Conservation (phyloP, 192 early-diverging fungal genomes). For the Linnemannia zychae region DNA sequence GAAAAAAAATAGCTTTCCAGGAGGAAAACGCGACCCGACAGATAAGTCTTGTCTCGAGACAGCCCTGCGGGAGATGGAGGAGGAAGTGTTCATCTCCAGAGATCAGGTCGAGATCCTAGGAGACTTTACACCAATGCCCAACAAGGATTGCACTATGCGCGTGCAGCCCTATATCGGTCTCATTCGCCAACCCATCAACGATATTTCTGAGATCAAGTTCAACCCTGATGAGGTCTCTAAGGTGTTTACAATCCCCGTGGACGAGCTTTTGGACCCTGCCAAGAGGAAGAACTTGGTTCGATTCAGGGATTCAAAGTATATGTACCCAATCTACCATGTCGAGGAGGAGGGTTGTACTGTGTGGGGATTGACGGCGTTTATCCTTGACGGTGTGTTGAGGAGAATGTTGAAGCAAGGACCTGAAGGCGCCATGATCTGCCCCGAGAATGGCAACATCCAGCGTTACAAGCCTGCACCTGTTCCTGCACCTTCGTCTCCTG, state of each 20-base stretch:
- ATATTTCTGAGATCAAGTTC: constrained; percentile 50
- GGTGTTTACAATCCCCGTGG: constrained; percentile 80
- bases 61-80: constrained; percentile 86
- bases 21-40: constrained; percentile 74
- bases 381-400: constrained; percentile 71
- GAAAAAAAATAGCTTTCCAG: constrained; percentile 71
- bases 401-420: constrained; percentile 33
- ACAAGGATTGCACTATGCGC: constrained; percentile 65
- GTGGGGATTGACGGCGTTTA: constrained; percentile 90
- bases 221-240: constrained; percentile 78
- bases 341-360: constrained; percentile 57
- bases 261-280: constrained; percentile 68
- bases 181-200: constrained; percentile 59
- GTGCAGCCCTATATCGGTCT: constrained; percentile 77
- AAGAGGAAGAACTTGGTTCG: constrained; percentile 46
- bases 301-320: constrained; percentile 67
- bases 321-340: constrained; percentile 69
- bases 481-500: no score
- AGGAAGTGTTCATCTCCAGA: constrained; percentile 77
- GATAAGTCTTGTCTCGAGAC: constrained; percentile 72
- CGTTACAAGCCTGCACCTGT: constrained; percentile 25
- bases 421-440: constrained; percentile 38
- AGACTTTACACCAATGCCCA: constrained; percentile 70
- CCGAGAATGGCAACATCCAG: constrained; percentile 36
- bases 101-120: constrained; percentile 72